Evolutionary conservation across 148 eudicot species (phyloP), one percentile per base, ranked within the genome.

Genomic region (Persicaria tinctoria): DNA sequence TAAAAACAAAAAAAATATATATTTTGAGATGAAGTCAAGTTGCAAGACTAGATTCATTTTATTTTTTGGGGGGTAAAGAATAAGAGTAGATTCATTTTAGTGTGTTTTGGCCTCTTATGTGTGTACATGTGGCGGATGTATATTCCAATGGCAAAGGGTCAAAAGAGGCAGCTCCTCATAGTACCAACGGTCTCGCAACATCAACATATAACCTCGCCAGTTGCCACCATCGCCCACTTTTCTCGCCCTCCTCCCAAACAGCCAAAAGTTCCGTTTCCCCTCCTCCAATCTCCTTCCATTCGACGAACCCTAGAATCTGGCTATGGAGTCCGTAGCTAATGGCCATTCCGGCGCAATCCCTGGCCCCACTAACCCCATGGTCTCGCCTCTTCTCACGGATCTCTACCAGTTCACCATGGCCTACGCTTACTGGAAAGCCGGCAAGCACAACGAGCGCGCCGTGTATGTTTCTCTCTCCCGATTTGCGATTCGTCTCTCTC

Each of bases 401-500:
- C 88, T 88, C 66, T 93, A 93, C 78, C 97, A 93, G 89, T 89
- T 83, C 78, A 93, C 98, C 18, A 91, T 93, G 98, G 98, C 98
- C 44, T 93, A 91, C 83, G 97, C 98, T 79, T 91, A 91, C 80
- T 93, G 98, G 98, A 93, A 91, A 89, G 97, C 97, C 62, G 87
- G 88, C 76, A 93, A 93, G 77, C 97, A 93, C 45, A 83, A 84
- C 73, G 95, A 93, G 23, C 89, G 85, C 64, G 94, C 98, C 74
- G 98, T 93, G 98, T 93, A 78, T 79, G 87, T 85, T 7, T 71
- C 70, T 45, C 50, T 6, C 14, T 23, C 23, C 54, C 17, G 75
- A 70, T 10, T 38, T 53, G 56, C 17, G 13, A 2, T 17, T 14
- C n/a, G 5, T 32, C 55, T 51, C n/a, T 51, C 4, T 13, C 14